Evolutionary conservation across 495 filamentous ascomycete genomes (phyloP).

Genomic region (Penicillium subrubescens): DNA sequence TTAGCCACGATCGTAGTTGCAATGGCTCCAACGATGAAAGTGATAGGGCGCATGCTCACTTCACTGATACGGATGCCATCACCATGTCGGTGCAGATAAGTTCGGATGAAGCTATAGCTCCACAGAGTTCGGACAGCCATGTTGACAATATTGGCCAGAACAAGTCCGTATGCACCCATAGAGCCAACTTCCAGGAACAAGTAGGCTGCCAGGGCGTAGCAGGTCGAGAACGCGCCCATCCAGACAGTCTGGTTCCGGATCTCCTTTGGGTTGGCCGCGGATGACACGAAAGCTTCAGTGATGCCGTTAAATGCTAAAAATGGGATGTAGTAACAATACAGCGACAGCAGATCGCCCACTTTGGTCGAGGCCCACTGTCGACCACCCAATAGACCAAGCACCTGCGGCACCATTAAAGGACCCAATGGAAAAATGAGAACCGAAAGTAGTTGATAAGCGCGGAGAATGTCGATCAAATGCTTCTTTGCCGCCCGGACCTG

Average conservation of each 20-base stretch:
- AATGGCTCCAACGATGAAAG: conserved; percentile 37
- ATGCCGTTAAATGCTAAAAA: conserved; percentile 91
- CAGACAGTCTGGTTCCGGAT: conserved; percentile 73
- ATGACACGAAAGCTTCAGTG: conserved; percentile 87
- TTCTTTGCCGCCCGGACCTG: conserved; percentile 33
- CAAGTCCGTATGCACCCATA: conserved; percentile 76
- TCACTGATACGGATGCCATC: conserved; percentile 34
- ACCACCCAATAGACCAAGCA: conserved; percentile 74
- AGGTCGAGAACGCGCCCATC: conserved; percentile 78
- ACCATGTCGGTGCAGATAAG: conserved; percentile 55
- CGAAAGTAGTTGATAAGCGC: conserved; percentile 59
- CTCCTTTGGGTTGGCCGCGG: conserved; percentile 70
- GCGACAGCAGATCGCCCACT: conserved; percentile 68
- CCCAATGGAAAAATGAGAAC: conserved; percentile 66
- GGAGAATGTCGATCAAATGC: conserved; percentile 41
- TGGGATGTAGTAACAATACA: conserved; percentile 91
- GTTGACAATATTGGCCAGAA: conserved; percentile 82
- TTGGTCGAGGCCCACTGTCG: conserved; percentile 64
- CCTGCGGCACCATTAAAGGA: conserved; percentile 68
- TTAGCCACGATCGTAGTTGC: conserved; percentile 33
- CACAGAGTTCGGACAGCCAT: conserved; percentile 82
- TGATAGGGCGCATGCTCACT: conserved; percentile 29
- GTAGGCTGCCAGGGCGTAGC: conserved; percentile 72
- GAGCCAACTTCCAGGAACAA: conserved; percentile 64
- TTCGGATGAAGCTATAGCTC: conserved; percentile 69